Base-by-base conservation (phyloP, 1,284 basidiomycete species). In the Sanguinoderma infundibulare region DNA sequence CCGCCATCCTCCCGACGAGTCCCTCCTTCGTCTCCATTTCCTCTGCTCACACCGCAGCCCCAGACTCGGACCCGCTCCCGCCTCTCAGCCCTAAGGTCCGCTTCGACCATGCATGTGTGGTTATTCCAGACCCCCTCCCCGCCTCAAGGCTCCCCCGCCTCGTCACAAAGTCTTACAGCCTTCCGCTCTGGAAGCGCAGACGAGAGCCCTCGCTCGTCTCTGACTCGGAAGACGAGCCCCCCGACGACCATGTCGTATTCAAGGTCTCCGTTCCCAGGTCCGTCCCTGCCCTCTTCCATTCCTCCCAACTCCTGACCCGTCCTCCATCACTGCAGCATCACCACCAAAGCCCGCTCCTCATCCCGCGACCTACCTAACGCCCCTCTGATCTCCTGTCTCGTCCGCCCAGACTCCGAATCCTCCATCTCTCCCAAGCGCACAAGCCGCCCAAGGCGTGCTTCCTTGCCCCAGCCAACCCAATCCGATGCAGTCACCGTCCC, bases 61-160 rank as follows among this genome's bases (percentile, higher is more conserved):
- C n/a, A n/a, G 9, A 39, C 26, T 35, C 57, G 53, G 14, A 10
- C 42, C 9, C 47, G 55, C 34, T n/a, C 51, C 1, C 49, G 14
- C 63, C 61, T 17, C 22, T 44, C 42, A 55, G 60, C 3, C 66
- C 67, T 60, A 67, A 59, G 49, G 68, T 90, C 10, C 81, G 87
- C 57, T 90, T 90, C 74, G 83, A 90, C 76, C 77, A 79, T 53
- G 81, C 85, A 66, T 90, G 88, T 63, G 76, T 88, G 5, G 81
- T 91, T 62, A 90, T 91, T 59, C 89, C 89, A 15, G 83, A 87
- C 61, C 71, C 72, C 15, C 67, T 70, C 5, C 70, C 74, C 9
- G 72, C 70, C 60, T 74, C 78, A 5, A 79, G 80, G 61, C 73
- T 80, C 39, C 78, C 83, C 50, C 76, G 79, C 55, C 76, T 88